Evolutionary conservation across 495 filamentous ascomycete genomes (phyloP).

Genomic region (Eremomyces bilateralis): DNA sequence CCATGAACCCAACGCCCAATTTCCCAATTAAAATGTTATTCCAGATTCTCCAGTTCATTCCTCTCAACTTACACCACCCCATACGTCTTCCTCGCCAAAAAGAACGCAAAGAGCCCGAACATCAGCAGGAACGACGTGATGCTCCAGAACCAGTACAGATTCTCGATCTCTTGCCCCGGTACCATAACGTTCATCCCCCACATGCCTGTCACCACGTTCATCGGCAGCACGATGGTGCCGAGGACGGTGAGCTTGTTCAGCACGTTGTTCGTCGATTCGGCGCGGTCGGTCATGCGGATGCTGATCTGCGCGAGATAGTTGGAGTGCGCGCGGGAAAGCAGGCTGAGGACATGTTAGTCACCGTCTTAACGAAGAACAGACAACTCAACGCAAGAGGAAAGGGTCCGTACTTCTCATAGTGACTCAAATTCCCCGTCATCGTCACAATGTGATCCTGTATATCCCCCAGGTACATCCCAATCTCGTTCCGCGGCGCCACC

Average conservation of each 20-base stretch:
- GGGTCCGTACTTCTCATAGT: conserved; percentile 65
- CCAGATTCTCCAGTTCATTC: no score
- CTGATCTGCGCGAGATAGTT: conserved; percentile 93
- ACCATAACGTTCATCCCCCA: conserved; percentile 99
- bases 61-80: conserved; percentile 27
- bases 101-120: conserved; percentile 60
- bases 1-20: no score
- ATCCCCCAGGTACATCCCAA: conserved; percentile 87
- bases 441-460: conserved; percentile 98
- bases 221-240: conserved; percentile 88
- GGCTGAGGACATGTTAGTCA: conserved; percentile 24
- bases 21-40: no score
- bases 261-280: conserved; percentile 86
- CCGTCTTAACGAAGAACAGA: neutral
- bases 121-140: conserved; percentile 55
- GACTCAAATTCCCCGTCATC: conserved; percentile 83
- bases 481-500: conserved; percentile 82
- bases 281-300: conserved; percentile 91
- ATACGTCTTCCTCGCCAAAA: conserved; percentile 62
- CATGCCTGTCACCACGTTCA: conserved; percentile 96
- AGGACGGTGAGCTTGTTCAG: conserved; percentile 88
- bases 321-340: conserved; percentile 75
- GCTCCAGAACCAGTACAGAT: conserved; percentile 39
- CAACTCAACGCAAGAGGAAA: no score
- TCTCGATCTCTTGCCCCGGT: conserved; percentile 58